These are phyloP conservation scores for Passiflora organensis DNA, from an alignment of 345 rosid genomes.

Conservation along the genomic window DNA sequence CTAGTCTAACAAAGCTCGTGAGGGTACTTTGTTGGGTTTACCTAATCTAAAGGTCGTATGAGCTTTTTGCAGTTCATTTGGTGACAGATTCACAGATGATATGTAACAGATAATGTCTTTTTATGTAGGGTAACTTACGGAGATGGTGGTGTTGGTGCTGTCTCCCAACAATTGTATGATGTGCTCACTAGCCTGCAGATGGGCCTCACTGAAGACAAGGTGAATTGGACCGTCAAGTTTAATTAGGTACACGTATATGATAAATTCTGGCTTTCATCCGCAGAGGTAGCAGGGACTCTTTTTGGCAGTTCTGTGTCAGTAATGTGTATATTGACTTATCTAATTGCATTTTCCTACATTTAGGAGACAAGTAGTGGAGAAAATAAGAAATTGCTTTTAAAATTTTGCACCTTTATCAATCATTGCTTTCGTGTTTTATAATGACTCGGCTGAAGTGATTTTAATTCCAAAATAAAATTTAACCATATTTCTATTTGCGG, in stretches of 20 bases:
- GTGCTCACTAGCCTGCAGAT: conserved; percentile 79
- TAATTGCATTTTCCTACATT: too few relatives aligned
- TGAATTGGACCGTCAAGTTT: conserved; percentile 82
- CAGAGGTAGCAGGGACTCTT: neutral
- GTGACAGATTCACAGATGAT: too few relatives aligned
- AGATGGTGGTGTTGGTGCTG: conserved; percentile 60
- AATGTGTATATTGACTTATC: conserved; percentile 7
- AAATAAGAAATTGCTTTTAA: too few relatives aligned
- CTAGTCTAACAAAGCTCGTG: too few relatives aligned
- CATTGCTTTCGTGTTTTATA: too few relatives aligned
- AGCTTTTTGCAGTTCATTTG: neutral
- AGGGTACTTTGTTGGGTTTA: too few relatives aligned
- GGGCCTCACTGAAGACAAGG: conserved; percentile 76
- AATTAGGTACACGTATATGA: conserved; percentile 14
- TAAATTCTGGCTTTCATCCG: too few relatives aligned
- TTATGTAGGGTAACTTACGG: conserved; percentile 62
- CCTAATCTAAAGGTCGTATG: neutral
- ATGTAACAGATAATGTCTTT: neutral
- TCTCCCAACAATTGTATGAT: conserved; percentile 54
- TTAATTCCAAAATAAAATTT: too few relatives aligned
- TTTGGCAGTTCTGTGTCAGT: neutral
- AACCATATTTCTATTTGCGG: too few relatives aligned
- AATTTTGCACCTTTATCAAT: too few relatives aligned
- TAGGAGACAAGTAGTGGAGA: too few relatives aligned
- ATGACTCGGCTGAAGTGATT: too few relatives aligned